Evolutionary conservation across 176 grass and related monocot species (phyloP), one percentile per base, ranked within the genome.

Genomic region (Secale cereale): DNA sequence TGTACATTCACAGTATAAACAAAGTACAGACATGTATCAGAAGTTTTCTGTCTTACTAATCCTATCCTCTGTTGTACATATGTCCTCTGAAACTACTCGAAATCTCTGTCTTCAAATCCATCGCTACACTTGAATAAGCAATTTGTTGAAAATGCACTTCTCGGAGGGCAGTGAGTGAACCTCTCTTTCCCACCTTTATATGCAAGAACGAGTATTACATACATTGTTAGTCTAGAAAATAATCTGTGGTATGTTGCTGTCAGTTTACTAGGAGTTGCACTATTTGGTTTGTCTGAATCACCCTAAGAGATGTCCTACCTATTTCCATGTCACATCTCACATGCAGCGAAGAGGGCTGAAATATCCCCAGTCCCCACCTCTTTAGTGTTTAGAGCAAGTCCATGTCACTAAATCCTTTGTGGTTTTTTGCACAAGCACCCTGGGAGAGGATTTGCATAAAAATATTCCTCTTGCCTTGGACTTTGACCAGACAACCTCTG

Each of bases 381-480:
- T 74, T 68, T 43, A 73, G 26, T 78, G 29, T 74, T 68, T 43
- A 73, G 26, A 81, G 29, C 27, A 87, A 85, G 4, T 85, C 70
- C 27, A 35, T 43, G 50, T 80, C 72, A 87, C 29, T 83, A 83
- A 70, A 80, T 60, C 64, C 10, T 87, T 61, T 91, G 64, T 79
- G 54, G 83, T 89, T 43, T 91, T 83, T 79, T 89, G 89, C 97
- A 99, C 78, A 99, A 94, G 71, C 97, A 96, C 33, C 90, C 97
- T 3, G 97, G 93, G 71, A 96, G 78, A 86, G 97, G 97, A 92
- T 99, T 99, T 88, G 97, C 93, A 64, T 99, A 99, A 79, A 99
- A 99, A 70, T 96, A 86, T 84, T 96, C 97, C 83, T 99, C 93
- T 29, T 91, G 91, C 84, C 90, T 87, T 35, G 90, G 77, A 72